These are phyloP conservation scores for Dryadomyces quercus-mongolicae DNA, from an alignment of 2,329 filamentous ascomycete genomes.

Conservation along the genomic window DNA sequence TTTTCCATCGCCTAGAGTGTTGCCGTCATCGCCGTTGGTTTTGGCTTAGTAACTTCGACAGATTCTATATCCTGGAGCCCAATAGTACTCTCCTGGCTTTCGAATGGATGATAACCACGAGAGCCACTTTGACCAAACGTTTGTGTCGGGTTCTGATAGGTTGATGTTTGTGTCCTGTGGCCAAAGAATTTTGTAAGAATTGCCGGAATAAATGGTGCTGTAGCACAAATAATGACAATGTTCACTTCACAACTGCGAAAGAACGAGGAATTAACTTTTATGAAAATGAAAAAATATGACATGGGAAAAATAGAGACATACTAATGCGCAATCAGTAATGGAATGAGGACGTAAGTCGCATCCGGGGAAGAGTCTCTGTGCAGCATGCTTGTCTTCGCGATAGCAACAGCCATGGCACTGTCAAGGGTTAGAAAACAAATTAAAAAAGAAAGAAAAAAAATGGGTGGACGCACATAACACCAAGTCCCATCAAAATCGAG, in stretches of 20 bases:
- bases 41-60: too few species aligned
- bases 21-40: too few species aligned
- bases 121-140: neutral
- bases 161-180: neutral
- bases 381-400: slow-evolving; percentile 1
- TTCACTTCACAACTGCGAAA: slow-evolving; percentile 1
- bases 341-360: neutral
- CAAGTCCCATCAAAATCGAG: neutral
- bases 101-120: neutral
- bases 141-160: neutral
- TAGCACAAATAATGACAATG: slow-evolving; percentile 1
- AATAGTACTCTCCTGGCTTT: slow-evolving; percentile 1
- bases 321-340: neutral
- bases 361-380: slow-evolving; percentile 1
- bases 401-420: slow-evolving; percentile 1
- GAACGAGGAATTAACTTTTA: too few species aligned
- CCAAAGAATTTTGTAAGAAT: neutral
- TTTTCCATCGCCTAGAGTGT: too few species aligned
- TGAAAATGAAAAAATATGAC: neutral
- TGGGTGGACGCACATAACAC: neutral
- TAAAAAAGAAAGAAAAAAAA: neutral
- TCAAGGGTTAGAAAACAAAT: too few species aligned
- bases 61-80: neutral
- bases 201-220: neutral
- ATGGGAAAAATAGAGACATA: neutral